phyloP scores from a whole-genome alignment of 352 stramenopile genomes.

The Phytophthora fragariaefolia region DNA sequence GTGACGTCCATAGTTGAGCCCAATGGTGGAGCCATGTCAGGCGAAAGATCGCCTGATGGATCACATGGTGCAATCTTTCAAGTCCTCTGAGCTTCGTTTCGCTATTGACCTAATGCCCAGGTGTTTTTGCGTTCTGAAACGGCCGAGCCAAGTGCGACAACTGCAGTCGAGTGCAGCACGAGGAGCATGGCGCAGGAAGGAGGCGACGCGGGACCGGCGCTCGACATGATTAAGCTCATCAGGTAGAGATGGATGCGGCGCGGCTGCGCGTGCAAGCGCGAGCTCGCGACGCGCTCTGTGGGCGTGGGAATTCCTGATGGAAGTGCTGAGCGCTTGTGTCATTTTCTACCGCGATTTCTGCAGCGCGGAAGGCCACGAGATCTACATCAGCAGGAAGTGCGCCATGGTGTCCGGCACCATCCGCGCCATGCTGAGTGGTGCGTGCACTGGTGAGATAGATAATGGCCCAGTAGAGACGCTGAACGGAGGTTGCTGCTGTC shows the following conservation, averaged over 20 bases:
- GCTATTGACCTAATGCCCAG: too few relatives aligned
- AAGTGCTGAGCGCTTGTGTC: constrained; percentile 14
- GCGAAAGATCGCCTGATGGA: constrained; percentile 10
- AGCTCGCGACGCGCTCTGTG: constrained; percentile 3
- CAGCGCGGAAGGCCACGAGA: constrained; percentile 95
- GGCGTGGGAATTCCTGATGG: neutral
- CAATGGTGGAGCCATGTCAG: neutral
- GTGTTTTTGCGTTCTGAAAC: constrained; percentile 21
- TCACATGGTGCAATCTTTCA: constrained; percentile 5
- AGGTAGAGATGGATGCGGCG: constrained; percentile 44
- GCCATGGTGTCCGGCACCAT: constrained; percentile 97
- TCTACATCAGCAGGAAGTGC: constrained; percentile 94
- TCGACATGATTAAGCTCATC: constrained; percentile 87
- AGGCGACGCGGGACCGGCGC: constrained; percentile 37
- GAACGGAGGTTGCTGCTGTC: neutral
- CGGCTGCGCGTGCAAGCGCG: neutral
- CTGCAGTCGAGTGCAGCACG: neutral
- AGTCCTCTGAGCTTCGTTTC: too few relatives aligned
- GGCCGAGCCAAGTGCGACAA: neutral
- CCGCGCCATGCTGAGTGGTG: constrained; percentile 95
- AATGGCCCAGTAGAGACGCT: neutral
- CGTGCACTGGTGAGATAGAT: constrained; percentile 20
- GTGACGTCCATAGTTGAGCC: constrained; percentile 21
- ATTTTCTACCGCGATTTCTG: neutral
- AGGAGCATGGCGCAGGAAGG: constrained; percentile 63